These are phyloP conservation scores for Sordariomycetes sp. DNA, from an alignment of 2,329 filamentous ascomycete genomes.

Conservation along the genomic window DNA sequence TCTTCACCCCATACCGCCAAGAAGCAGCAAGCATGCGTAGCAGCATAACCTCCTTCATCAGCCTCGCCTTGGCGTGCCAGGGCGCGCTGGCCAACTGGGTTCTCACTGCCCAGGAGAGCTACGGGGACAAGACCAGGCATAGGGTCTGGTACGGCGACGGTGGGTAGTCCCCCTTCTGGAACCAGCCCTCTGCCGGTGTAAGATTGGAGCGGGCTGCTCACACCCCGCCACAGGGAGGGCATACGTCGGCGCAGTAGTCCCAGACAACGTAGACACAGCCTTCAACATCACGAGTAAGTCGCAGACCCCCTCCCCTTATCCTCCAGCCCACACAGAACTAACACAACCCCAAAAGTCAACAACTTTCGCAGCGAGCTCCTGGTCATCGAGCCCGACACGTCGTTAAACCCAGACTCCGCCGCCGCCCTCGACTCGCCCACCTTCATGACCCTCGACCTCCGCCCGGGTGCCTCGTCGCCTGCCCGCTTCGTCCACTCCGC, in stretches of 20 bases:
- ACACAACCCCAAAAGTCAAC: background rate
- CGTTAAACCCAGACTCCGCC: background rate
- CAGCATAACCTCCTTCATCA: background rate
- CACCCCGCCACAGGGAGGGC: background rate
- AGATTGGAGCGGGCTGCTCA: background rate
- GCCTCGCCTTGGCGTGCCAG: background rate
- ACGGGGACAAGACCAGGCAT: background rate
- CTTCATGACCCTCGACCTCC: conserved; percentile 11
- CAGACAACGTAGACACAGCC: background rate
- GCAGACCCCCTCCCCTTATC: background rate
- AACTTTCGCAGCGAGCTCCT: conserved; percentile 5
- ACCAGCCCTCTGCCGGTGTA: background rate
- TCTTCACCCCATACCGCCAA: background rate
- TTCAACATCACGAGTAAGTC: conserved; percentile 1
- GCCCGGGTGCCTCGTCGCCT: conserved; percentile 5
- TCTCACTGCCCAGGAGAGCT: background rate
- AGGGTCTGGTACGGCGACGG: background rate
- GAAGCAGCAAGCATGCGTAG: background rate
- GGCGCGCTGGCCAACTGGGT: background rate
- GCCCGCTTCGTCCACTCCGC: conserved; percentile 9
- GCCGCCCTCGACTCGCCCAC: conserved; percentile 7
- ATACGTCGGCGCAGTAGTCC: background rate
- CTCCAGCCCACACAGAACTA: background rate
- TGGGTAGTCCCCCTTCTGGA: background rate
- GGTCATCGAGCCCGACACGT: conserved; percentile 6